phyloP scores from a whole-genome alignment of 306 rosid genomes.

The Quercus mongolica region DNA sequence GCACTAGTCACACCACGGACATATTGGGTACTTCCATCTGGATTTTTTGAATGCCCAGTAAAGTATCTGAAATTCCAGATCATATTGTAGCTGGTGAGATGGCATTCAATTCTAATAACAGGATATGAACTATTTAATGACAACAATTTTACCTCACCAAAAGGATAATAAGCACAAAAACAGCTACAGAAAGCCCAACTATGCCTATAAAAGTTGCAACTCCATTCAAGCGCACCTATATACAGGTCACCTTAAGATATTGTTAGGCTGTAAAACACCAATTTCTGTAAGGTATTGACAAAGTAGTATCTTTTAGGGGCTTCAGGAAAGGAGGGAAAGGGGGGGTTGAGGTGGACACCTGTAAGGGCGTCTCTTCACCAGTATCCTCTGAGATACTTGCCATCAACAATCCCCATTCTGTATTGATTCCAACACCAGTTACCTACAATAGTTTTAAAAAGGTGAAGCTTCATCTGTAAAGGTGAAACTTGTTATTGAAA shows the following conservation, averaged over 20 bases:
- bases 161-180: slow-evolving; percentile 72
- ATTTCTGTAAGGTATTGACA: background rate
- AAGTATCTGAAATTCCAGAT: slow-evolving; percentile 63
- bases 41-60: slow-evolving; percentile 54
- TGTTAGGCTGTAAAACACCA: slow-evolving; percentile 6
- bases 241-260: slow-evolving; percentile 29
- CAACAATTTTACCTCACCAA: slow-evolving; percentile 61
- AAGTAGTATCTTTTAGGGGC: slow-evolving; percentile 12
- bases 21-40: slow-evolving; percentile 47
- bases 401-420: slow-evolving; percentile 99
- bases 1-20: slow-evolving; percentile 49
- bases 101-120: slow-evolving; percentile 1
- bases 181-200: slow-evolving; percentile 91
- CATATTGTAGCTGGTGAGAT: slow-evolving; percentile 21
- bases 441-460: slow-evolving; percentile 52
- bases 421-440: slow-evolving; percentile 94
- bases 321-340: slow-evolving; percentile 7
- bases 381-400: slow-evolving; percentile 97
- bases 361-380: slow-evolving; percentile 98
- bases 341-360: slow-evolving; percentile 44
- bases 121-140: background rate
- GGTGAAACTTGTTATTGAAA: background rate
- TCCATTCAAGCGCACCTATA: slow-evolving; percentile 98
- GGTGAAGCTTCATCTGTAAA: background rate
- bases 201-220: slow-evolving; percentile 95